Evolutionary conservation across 495 filamentous ascomycete species (phyloP), one percentile per base, ranked within the genome.

Genomic region (Rusavskia elegans): DNA sequence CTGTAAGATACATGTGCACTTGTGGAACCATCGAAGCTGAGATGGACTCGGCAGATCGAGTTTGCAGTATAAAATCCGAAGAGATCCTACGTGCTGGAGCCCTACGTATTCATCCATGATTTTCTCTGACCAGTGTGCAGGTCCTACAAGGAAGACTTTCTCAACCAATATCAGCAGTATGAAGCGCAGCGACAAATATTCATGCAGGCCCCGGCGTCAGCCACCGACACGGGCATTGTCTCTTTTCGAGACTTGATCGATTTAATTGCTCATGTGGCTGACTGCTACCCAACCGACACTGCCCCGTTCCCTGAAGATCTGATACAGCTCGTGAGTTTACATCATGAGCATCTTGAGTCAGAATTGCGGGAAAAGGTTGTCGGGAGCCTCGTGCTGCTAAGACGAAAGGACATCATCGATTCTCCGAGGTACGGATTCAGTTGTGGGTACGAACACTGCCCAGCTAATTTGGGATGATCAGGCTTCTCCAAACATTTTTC

Each of bases 331-430:
- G 68, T 99, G 39, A 77, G 75, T 49, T 71, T 81, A 35, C 85
- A 97, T 64, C 90, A 97, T 71, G 76, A 79, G 25, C 73, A 80
- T 2, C 71, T 99, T 20, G 81, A 89, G 60, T 68, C 75, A 19
- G 89, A 96, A 36, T 66, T 97, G 49, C 75, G 93, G 10, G 93
- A 96, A 61, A 97, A 97, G 73, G 75, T 97, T 51, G 90, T 97
- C 1, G 86, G 87, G 30, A 93, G 86, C 63, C 69, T 99, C 57
- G 84, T 89, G 21, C 71, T 99, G 36, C 65, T 97, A 50, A 76
- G 85, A 48, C 87, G 90, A 61, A 98, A 98, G 67, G 87, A 94
- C 20, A 74, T 95, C 21, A 78, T 98, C 48, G 84, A 95, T 63
- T 94, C 88, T 29, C 72, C 80, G 49, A 79, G 73, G 75, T 80